Evolutionary conservation across 2,329 filamentous ascomycete species (phyloP).

Genomic region (Calonectria multiphialidica): DNA sequence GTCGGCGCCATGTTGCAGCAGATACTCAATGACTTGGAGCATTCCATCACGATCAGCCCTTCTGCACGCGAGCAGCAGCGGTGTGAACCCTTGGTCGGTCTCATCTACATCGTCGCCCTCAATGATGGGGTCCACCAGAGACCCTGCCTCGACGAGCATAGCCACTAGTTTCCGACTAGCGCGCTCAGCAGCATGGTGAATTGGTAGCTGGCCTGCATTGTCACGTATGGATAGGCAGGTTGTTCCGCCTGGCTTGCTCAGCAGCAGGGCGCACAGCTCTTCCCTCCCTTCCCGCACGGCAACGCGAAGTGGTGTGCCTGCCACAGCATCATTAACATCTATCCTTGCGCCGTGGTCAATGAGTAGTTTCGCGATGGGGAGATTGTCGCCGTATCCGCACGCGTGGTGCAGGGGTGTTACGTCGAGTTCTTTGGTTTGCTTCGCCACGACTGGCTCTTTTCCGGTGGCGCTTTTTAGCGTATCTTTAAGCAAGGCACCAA

Average conservation of each 20-base stretch:
- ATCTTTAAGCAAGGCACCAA: background rate
- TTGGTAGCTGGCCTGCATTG: background rate
- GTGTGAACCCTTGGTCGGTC: conserved; percentile 8
- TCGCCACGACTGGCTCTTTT: background rate
- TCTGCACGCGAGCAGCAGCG: conserved; percentile 11
- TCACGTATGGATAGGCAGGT: background rate
- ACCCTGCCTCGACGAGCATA: conserved; percentile 9
- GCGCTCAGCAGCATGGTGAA: conserved; percentile 8
- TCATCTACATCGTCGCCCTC: conserved; percentile 6
- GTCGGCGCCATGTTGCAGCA: conserved; percentile 13
- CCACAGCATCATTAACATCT: background rate
- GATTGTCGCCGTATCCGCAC: conserved; percentile 13
- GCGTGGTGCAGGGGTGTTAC: conserved; percentile 19
- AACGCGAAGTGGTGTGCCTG: conserved; percentile 8
- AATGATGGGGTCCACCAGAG: conserved; percentile 4
- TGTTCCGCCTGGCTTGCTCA: background rate
- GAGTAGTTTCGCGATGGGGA: background rate
- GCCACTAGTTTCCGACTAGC: background rate
- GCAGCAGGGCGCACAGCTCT: conserved; percentile 5
- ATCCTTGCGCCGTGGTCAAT: conserved; percentile 11
- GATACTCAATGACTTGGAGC: conserved; percentile 16
- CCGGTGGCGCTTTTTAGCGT: background rate
- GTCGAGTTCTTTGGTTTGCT: conserved; percentile 6
- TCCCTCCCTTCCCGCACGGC: background rate
- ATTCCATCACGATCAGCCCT: background rate